Base-by-base conservation (phyloP, 169 alveolate genomes). In the Cryptosporidium canis region DNA sequence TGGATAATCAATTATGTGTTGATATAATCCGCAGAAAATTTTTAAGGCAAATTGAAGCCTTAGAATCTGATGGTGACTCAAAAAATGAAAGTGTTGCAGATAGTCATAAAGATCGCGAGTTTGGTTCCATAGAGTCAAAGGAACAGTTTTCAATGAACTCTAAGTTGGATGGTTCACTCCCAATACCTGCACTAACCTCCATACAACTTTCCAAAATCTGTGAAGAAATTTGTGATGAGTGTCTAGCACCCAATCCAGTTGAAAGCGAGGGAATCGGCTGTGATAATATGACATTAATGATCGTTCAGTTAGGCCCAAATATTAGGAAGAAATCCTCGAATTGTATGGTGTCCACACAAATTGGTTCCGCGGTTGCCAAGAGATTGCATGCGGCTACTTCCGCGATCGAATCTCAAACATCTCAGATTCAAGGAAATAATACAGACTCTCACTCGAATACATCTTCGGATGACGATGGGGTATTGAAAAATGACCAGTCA, bases 221-320 rank as follows among this genome's bases (percentile, higher is more conserved):
- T 67, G 98, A 94, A 70, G 97, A 95, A 64, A 84, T 83, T 31
- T 93, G 97, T 90, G 98, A 95, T 90, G 94, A 91, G 45, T 95
- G 98, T 61, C 83, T 95, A 48, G 94, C 98, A 18, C 94, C 92
- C 48, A 95, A 95, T 92, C 95, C 95, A 29, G 92, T 93, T 61
- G 95, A 91, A 37, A 92, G 92, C 63, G 98, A 93, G 68, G 98
- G 98, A 29, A 92, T 95, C 43, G 99, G 99, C 0, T 97, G 99
- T 71, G 99, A 97, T 91, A 97, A 97, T 83, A 97, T 96, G 99
- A 97, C 99, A 16, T 91, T 94, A 53, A 92, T 97, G 77, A 92
- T 96, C 18, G 98, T 96, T 18, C 91, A 90, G 48, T 85, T 93
- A 39, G 93, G 93, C 9, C 94, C 93, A 35, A 44, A 66, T 45